Conservation (phyloP, 805 yeast species). For the Metschnikowia amazonensis region DNA sequence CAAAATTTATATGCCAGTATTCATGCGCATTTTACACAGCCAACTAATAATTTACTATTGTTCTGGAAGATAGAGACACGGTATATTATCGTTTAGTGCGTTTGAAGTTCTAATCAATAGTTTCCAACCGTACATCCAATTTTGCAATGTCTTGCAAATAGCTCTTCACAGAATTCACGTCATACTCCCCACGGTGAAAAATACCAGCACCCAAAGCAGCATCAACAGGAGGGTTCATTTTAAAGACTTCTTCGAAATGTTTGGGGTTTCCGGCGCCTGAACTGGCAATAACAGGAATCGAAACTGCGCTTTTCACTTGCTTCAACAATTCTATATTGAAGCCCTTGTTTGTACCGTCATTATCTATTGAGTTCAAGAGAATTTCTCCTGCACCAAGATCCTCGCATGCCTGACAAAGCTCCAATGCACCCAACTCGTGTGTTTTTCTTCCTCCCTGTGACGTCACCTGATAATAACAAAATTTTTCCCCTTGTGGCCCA, state of each 20-base stretch:
- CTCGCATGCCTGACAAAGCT: conserved; percentile 84
- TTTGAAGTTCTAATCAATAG: conserved; percentile 5
- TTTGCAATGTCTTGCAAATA: conserved; percentile 52
- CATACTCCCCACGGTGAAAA: conserved; percentile 93
- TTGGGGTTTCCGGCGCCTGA: conserved; percentile 95
- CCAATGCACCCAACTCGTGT: conserved; percentile 85
- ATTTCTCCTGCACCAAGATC: conserved; percentile 96
- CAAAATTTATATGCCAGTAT: background rate
- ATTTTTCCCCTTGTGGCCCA: conserved; percentile 88
- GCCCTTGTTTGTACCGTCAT: conserved; percentile 95
- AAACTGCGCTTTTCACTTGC: conserved; percentile 71
- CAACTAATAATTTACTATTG: background rate
- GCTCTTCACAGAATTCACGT: conserved; percentile 77
- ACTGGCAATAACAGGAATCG: conserved; percentile 93
- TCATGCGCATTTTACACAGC: background rate
- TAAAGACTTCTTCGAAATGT: conserved; percentile 87
- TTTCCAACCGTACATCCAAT: conserved; percentile 71
- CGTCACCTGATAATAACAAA: conserved; percentile 93
- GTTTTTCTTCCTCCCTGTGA: conserved; percentile 93
- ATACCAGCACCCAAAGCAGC: conserved; percentile 99
- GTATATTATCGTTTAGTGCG: no score
- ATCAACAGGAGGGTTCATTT: conserved; percentile 69
- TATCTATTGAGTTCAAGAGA: conserved; percentile 88
- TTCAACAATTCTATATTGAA: conserved; percentile 81
- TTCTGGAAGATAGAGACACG: background rate